Evolutionary conservation across 2,329 filamentous ascomycete species (phyloP).

Genomic region (Calonectria hongkongensis): DNA sequence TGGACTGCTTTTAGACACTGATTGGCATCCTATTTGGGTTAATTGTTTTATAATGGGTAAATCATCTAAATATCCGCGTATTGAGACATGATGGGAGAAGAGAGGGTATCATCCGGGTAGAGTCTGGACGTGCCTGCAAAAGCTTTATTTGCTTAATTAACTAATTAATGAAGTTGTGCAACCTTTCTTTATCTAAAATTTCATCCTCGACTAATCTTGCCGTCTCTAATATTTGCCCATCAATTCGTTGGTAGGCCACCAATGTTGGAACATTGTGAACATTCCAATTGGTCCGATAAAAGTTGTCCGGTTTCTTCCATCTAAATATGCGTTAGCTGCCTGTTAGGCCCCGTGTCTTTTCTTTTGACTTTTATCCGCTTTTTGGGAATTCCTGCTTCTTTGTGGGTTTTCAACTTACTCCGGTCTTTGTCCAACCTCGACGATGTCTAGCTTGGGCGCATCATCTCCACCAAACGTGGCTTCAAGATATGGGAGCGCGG

Average conservation of each 20-base stretch:
- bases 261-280: constrained; percentile 18
- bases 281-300: constrained; percentile 20
- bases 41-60: background rate
- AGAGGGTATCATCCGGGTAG: too few species aligned
- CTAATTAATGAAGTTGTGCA: background rate
- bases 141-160: background rate
- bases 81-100: too few species aligned
- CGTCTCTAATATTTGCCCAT: constrained; percentile 11
- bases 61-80: too few species aligned
- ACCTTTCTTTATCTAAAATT: constrained; percentile 14
- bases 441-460: background rate
- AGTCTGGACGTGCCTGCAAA: too few species aligned
- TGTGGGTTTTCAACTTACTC: constrained; percentile 7
- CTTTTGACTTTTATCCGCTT: too few species aligned
- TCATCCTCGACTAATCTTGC: constrained; percentile 14
- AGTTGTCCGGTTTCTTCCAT: constrained; percentile 12
- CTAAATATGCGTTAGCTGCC: background rate
- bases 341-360: too few species aligned
- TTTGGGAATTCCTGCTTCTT: background rate
- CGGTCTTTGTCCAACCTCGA: constrained; percentile 24
- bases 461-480: background rate
- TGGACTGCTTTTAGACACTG: background rate
- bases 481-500: constrained; percentile 16
- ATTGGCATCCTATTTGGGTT: background rate
- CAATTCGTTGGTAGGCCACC: constrained; percentile 6